A percentile compares a stretch with the other conserved stretches of the same genome.
Conservation (phyloP, 2,329 filamentous ascomycete genomes). For the Monosporascus sp. region DNA sequence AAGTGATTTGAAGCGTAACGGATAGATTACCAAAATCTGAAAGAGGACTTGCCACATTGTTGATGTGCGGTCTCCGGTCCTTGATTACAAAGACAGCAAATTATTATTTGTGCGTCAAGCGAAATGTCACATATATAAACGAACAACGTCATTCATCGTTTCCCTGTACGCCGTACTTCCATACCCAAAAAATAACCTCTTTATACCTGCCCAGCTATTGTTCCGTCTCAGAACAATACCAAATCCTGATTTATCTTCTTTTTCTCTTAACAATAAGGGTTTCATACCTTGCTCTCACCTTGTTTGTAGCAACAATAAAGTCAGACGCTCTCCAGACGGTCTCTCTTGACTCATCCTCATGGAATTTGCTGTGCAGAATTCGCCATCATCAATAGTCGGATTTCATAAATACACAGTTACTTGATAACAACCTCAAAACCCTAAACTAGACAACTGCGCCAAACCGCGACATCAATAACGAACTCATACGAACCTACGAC, state of each 20-base stretch:
- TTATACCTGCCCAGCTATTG: not conserved
- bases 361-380: constrained; percentile 21
- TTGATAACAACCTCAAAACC: constrained; percentile 13
- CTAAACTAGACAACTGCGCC: not conserved
- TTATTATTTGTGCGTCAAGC: not conserved
- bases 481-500: not conserved
- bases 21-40: too few relatives aligned
- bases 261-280: not conserved
- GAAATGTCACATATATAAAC: not conserved
- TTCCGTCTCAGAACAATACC: not conserved
- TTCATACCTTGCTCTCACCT: not conserved
- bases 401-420: constrained; percentile 22
- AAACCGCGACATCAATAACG: not conserved
- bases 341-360: constrained; percentile 18
- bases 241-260: not conserved
- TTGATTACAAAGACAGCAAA: not conserved
- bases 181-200: too few relatives aligned
- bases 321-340: not conserved
- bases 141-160: not conserved
- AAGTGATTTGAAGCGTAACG: too few relatives aligned
- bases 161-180: not conserved
- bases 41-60: not conserved
- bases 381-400: constrained; percentile 12
- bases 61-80: not conserved
- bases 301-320: constrained; percentile 3